phyloP scores from a whole-genome alignment of 495 filamentous ascomycete species.

The Staphylotrichum longicolle region DNA sequence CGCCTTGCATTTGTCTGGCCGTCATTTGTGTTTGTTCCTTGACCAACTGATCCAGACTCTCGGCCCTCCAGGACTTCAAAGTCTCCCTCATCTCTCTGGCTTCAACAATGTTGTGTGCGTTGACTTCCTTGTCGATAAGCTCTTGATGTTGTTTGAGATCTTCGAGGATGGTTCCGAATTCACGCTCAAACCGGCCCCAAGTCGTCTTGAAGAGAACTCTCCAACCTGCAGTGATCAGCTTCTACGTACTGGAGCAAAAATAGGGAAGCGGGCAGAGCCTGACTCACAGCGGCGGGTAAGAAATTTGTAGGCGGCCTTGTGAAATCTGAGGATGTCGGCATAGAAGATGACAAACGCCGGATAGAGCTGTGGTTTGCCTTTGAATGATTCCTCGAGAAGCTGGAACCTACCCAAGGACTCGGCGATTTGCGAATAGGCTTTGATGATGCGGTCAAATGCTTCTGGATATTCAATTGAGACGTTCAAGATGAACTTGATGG shows the following conservation, averaged over 20 bases:
- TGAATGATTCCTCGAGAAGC: background rate
- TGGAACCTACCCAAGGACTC: background rate
- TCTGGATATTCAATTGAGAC: background rate
- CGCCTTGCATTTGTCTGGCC: background rate
- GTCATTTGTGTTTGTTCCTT: background rate
- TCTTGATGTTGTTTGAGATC: background rate
- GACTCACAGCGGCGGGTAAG: background rate
- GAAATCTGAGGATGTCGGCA: constrained; percentile 2
- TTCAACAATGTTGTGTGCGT: constrained; percentile 1
- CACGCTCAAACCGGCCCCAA: background rate
- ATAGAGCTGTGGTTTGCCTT: background rate
- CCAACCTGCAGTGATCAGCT: background rate
- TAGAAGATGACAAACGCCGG: background rate
- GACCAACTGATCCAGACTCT: background rate
- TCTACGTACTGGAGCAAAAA: background rate
- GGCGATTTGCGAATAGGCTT: constrained; percentile 2
- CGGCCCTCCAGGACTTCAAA: background rate
- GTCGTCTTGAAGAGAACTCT: background rate
- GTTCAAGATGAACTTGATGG: background rate
- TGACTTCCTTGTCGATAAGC: background rate
- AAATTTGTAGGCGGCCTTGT: constrained; percentile 3
- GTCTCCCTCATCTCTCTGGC: background rate
- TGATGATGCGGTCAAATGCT: constrained; percentile 4
- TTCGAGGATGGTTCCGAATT: background rate
- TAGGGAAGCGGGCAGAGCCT: background rate